A percentile compares a stretch with the other conserved stretches of the same genome.
Evolutionary conservation across 192 early-diverging fungal species (phyloP).

Genomic region (Helicostylum pulchrum): DNA sequence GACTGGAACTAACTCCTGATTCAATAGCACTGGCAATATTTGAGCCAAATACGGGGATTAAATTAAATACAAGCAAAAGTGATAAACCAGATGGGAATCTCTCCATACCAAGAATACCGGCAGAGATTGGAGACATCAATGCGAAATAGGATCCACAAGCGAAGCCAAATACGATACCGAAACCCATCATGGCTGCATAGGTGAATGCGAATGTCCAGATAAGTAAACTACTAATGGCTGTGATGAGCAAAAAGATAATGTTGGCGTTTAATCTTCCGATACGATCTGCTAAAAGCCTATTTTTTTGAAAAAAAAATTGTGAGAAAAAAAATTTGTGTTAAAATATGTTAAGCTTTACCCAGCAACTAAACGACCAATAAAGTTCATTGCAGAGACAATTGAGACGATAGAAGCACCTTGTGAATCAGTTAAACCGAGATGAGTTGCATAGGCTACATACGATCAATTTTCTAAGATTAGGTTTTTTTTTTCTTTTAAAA

Average conservation of each 20-base stretch:
- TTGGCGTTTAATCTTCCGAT: conserved; percentile 32
- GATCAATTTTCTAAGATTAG: too few species aligned
- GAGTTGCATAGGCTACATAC: conserved; percentile 16
- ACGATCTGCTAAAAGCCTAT: conserved; percentile 18
- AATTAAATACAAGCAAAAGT: conserved; percentile 22
- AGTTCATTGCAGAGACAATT: conserved; percentile 22
- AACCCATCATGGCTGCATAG: conserved; percentile 29
- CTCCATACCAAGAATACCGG: conserved; percentile 17
- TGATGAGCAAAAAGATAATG: conserved; percentile 25
- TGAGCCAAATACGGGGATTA: conserved; percentile 31
- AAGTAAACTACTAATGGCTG: conserved; percentile 22
- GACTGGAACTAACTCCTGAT: conserved; percentile 16
- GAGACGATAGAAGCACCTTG: conserved; percentile 28
- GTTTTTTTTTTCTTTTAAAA: too few species aligned
- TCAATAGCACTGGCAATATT: conserved; percentile 36
- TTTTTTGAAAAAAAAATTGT: too few species aligned
- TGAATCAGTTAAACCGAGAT: conserved; percentile 18
- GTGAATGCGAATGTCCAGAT: conserved; percentile 34
- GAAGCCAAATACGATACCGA: conserved; percentile 31
- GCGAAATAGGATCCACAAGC: conserved; percentile 35
- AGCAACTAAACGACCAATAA: conserved; percentile 26
- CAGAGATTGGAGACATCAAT: conserved; percentile 29
- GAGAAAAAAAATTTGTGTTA: too few species aligned
- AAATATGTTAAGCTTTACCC: too few species aligned
- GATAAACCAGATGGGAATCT: conserved; percentile 28